A percentile compares a stretch with the other conserved stretches of the same genome.
Evolutionary conservation across 768 basidiomycete species (phyloP).

Genomic region (Lactifluus subvellereus): DNA sequence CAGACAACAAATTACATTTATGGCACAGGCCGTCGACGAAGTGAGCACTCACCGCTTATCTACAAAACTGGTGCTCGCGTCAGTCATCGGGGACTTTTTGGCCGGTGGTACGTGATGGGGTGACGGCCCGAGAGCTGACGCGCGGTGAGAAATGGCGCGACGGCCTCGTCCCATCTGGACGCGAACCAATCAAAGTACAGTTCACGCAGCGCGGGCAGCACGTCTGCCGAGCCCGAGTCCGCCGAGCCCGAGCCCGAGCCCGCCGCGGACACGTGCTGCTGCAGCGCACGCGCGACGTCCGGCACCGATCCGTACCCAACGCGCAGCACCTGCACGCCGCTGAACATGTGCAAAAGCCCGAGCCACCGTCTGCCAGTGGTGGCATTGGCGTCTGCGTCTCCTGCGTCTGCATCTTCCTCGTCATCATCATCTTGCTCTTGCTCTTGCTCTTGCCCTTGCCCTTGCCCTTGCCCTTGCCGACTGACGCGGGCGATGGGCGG

Average conservation of each 20-base stretch:
- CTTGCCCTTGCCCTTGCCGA: too few species aligned
- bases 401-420: too few species aligned
- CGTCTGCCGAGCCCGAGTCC: background rate
- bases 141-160: background rate
- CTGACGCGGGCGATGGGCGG: too few species aligned
- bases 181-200: conserved; percentile 10
- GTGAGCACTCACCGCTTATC: too few species aligned
- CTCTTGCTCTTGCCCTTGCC: too few species aligned
- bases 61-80: background rate
- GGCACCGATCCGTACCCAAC: background rate
- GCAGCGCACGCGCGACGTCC: conserved; percentile 6
- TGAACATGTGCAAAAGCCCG: background rate
- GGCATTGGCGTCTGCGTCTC: background rate
- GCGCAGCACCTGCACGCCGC: background rate
- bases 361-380: background rate
- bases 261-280: background rate
- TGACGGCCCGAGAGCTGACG: background rate
- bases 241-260: background rate
- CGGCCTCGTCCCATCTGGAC: background rate
- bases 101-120: background rate
- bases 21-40: too few species aligned
- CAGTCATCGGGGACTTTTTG: background rate
- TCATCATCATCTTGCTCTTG: too few species aligned
- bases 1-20: too few species aligned
- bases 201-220: conserved; percentile 3